A percentile compares a stretch with the other conserved stretches of the same genome.
These are phyloP conservation scores for Kluyveromyces aestuarii DNA, from an alignment of 805 yeast species.

Conservation along the genomic window DNA sequence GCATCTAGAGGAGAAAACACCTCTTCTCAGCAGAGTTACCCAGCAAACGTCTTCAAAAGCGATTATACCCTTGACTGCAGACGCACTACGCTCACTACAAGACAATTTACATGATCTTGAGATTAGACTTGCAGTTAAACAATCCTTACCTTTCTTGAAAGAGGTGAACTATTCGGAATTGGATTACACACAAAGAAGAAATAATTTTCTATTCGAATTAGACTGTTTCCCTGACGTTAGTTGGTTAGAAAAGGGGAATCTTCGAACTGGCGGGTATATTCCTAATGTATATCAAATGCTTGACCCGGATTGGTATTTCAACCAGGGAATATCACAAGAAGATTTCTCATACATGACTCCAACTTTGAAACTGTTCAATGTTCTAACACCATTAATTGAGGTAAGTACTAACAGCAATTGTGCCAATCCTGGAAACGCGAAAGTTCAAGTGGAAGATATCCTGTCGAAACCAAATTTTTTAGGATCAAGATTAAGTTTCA, in stretches of 20 bases:
- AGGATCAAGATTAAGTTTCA: background rate
- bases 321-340: background rate
- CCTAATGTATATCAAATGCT: constrained; percentile 17
- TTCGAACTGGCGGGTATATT: constrained; percentile 23
- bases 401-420: constrained; percentile 1
- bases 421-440: background rate
- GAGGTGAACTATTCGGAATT: constrained; percentile 4
- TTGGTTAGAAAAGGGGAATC: constrained; percentile 9
- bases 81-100: constrained; percentile 16
- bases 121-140: background rate
- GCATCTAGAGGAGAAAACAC: constrained; percentile 1
- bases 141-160: constrained; percentile 1
- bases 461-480: background rate
- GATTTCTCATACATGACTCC: background rate
- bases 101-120: constrained; percentile 1
- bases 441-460: background rate
- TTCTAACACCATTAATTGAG: constrained; percentile 1
- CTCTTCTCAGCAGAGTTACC: background rate
- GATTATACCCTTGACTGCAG: constrained; percentile 7
- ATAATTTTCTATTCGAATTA: constrained; percentile 23
- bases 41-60: background rate
- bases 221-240: constrained; percentile 19
- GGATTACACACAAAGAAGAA: constrained; percentile 8
- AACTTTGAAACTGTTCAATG: background rate
- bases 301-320: constrained; percentile 15